Conservation (phyloP, 768 basidiomycete genomes). For the Fistulinella prunicolor region DNA sequence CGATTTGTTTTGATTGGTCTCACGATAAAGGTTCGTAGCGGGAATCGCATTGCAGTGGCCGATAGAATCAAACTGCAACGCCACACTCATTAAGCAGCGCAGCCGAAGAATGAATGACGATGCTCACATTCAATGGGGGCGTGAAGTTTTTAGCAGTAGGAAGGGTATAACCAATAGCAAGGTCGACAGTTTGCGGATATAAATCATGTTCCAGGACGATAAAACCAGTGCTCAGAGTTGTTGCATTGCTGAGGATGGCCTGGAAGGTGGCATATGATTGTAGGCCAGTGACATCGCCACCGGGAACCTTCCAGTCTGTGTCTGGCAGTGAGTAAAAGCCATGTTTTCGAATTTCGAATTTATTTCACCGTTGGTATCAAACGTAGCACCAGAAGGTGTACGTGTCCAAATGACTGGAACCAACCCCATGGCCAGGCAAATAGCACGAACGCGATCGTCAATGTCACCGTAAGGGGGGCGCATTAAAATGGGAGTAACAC, state of each 20-base stretch:
- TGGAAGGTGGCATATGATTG: conserved; percentile 68
- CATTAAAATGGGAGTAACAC: conserved; percentile 76
- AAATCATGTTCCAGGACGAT: conserved; percentile 89
- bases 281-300: conserved; percentile 64
- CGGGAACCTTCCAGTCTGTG: conserved; percentile 84
- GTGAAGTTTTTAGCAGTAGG: conserved; percentile 66
- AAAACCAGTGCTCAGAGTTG: conserved; percentile 65
- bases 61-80: conserved; percentile 62
- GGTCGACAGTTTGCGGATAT: conserved; percentile 80
- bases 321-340: conserved; percentile 12
- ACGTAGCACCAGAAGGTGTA: conserved; percentile 48
- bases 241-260: conserved; percentile 67
- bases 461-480: conserved; percentile 84
- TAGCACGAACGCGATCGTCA: conserved; percentile 91
- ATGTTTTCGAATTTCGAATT: not conserved
- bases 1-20: conserved; percentile 69
- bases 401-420: conserved; percentile 89
- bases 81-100: not conserved
- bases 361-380: conserved; percentile 68
- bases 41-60: conserved; percentile 71
- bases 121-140: conserved; percentile 61
- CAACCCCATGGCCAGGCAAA: conserved; percentile 88
- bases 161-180: conserved; percentile 85
- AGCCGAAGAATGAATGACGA: not conserved
- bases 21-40: conserved; percentile 71